Percentiles rank a stretch among this genome's conserved stretches.
Conservation (phyloP, 2,329 filamentous ascomycete genomes). For the Seiridium unicorne region DNA sequence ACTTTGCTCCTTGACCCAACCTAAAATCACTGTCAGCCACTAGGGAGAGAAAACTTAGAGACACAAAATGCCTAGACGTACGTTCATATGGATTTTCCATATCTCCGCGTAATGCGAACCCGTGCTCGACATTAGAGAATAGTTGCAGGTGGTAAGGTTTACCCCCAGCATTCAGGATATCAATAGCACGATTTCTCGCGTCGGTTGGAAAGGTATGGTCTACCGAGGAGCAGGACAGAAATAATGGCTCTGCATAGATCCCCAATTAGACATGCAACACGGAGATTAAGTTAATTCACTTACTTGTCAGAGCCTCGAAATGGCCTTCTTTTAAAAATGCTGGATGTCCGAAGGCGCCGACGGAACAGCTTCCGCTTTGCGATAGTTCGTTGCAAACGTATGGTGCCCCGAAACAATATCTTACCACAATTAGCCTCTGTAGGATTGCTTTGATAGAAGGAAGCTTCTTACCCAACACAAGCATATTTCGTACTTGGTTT, state of each 20-base stretch:
- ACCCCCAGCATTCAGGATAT: conserved; percentile 36
- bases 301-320: conserved; percentile 35
- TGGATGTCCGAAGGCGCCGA: conserved; percentile 50
- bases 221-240: conserved; percentile 43
- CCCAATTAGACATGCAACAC: too few species aligned
- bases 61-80: conserved; percentile 13
- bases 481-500: conserved; percentile 32
- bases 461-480: conserved; percentile 32
- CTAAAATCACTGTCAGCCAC: conserved; percentile 12
- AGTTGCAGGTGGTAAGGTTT: conserved; percentile 61
- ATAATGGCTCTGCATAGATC: conserved; percentile 38
- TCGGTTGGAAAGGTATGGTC: conserved; percentile 41
- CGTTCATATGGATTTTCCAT: conserved; percentile 38
- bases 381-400: conserved; percentile 43
- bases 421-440: conserved; percentile 9
- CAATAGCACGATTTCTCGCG: conserved; percentile 36
- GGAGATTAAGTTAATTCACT: conserved; percentile 9
- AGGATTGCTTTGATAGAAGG: conserved; percentile 7
- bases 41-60: too few species aligned
- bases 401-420: conserved; percentile 39
- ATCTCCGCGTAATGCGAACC: conserved; percentile 62
- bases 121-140: conserved; percentile 60
- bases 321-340: conserved; percentile 46
- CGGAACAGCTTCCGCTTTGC: conserved; percentile 28
- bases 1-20: conserved; percentile 31